These are phyloP conservation scores for Peribolospora baueri DNA, from an alignment of 768 basidiomycete species.

Conservation along the genomic window DNA sequence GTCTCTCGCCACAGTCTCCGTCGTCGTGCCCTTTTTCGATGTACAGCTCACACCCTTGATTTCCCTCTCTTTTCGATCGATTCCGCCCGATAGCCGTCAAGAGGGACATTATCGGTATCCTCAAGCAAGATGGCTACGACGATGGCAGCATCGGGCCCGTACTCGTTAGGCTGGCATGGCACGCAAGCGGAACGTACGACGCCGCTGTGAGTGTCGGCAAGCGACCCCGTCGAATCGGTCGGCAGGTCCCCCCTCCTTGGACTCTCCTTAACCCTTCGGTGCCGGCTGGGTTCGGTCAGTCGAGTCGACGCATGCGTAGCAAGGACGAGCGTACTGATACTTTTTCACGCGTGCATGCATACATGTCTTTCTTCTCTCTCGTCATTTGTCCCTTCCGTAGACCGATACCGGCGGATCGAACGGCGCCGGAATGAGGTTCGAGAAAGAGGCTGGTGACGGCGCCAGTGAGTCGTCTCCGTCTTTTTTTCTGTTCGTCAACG, in stretches of 20 bases:
- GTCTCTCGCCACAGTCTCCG: no score
- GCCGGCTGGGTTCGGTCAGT: no score
- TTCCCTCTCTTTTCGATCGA: no score
- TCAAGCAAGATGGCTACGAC: no score
- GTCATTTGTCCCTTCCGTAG: not conserved
- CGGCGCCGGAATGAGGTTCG: slow-evolving; percentile 96
- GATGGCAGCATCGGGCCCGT: slow-evolving; percentile 33
- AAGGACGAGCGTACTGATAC: slow-evolving; percentile 33
- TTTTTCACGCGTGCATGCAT: not conserved
- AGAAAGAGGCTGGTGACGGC: slow-evolving; percentile 53
- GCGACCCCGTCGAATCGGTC: no score
- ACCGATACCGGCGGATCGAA: slow-evolving; percentile 38
- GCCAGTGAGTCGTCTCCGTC: slow-evolving; percentile 1
- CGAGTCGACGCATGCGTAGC: not conserved
- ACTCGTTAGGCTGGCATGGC: slow-evolving; percentile 77
- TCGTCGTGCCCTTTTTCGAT: no score
- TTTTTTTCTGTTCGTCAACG: not conserved
- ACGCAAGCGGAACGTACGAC: slow-evolving; percentile 76
- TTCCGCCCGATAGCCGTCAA: no score
- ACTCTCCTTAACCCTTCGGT: no score
- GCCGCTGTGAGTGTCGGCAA: no score
- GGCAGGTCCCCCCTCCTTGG: no score
- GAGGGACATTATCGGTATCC: no score
- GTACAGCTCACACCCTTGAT: no score
- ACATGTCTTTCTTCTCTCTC: not conserved